These are phyloP conservation scores for Spencermartinsiella europaea DNA, from an alignment of 805 yeast species.

Conservation along the genomic window DNA sequence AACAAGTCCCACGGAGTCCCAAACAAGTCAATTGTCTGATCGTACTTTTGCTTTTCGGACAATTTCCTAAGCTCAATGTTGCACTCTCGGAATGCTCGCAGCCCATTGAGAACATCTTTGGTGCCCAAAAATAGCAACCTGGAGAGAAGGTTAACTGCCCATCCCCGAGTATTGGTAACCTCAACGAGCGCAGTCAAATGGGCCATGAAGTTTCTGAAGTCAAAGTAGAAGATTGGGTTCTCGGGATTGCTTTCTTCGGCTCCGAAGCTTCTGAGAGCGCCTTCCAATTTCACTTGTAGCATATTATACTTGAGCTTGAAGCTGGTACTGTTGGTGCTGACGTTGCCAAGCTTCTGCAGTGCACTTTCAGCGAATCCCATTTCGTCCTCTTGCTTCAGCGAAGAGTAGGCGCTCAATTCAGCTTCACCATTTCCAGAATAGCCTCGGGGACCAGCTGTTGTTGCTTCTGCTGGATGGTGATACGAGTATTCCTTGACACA, in stretches of 20 bases:
- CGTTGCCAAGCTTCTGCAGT: background rate
- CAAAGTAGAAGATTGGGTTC: conserved; percentile 9
- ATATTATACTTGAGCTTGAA: conserved; percentile 12
- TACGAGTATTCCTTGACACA: no score
- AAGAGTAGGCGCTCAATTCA: background rate
- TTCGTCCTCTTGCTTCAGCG: conserved; percentile 6
- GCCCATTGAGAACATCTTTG: background rate
- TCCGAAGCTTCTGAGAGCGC: conserved; percentile 6
- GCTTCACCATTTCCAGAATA: background rate
- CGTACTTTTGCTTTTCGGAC: background rate
- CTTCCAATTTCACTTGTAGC: conserved; percentile 10
- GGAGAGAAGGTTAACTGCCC: conserved; percentile 6
- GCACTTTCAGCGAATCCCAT: conserved; percentile 8
- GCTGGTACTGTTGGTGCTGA: conserved; percentile 6
- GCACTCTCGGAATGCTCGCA: conserved; percentile 15
- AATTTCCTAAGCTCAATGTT: conserved; percentile 9
- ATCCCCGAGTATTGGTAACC: conserved; percentile 6
- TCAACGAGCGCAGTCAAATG: conserved; percentile 13
- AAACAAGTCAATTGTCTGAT: background rate
- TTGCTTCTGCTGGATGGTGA: background rate
- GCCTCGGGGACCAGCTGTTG: background rate
- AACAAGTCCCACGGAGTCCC: conserved; percentile 7
- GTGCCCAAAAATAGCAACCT: background rate
- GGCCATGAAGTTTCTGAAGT: conserved; percentile 19
- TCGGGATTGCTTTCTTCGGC: conserved; percentile 1